Conservation (phyloP, 2,329 filamentous ascomycete genomes). For the Colletotrichum tabaci region DNA sequence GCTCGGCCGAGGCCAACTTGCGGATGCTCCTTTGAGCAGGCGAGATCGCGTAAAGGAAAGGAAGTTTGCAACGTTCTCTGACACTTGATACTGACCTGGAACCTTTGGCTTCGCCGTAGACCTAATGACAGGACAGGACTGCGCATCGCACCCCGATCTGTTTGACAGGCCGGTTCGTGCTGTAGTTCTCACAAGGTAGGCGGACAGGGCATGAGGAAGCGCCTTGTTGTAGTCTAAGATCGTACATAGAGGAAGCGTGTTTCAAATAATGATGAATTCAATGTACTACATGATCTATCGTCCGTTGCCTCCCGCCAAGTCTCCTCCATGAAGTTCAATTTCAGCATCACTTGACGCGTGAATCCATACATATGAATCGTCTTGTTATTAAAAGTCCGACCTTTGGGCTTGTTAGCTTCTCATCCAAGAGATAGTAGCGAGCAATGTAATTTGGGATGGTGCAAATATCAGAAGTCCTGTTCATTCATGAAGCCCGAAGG, state of each 20-base stretch:
- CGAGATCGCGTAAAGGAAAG: slow-evolving; percentile 1
- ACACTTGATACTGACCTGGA: not conserved
- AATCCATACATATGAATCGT: no score
- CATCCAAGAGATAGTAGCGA: not conserved
- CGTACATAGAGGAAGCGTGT: no score
- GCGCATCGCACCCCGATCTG: no score
- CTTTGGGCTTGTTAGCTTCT: slow-evolving; percentile 26
- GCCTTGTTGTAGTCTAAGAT: no score
- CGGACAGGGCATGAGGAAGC: no score
- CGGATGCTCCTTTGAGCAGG: slow-evolving; percentile 4
- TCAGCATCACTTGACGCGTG: slow-evolving; percentile 9
- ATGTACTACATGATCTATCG: slow-evolving; percentile 14
- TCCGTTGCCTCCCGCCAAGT: no score
- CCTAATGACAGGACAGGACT: not conserved
- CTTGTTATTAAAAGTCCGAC: not conserved
- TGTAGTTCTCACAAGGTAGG: no score
- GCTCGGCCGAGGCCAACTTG: slow-evolving; percentile 5
- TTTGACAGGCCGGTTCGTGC: no score
- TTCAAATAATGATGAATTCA: not conserved
- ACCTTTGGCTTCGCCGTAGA: no score
- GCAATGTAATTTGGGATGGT: not conserved
- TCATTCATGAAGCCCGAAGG: slow-evolving; percentile 80
- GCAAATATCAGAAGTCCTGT: slow-evolving; percentile 84
- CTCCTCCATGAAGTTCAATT: not conserved
- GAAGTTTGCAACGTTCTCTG: not conserved